phyloP scores from a whole-genome alignment of 768 basidiomycete species.

The Termitomyces sp. region DNA sequence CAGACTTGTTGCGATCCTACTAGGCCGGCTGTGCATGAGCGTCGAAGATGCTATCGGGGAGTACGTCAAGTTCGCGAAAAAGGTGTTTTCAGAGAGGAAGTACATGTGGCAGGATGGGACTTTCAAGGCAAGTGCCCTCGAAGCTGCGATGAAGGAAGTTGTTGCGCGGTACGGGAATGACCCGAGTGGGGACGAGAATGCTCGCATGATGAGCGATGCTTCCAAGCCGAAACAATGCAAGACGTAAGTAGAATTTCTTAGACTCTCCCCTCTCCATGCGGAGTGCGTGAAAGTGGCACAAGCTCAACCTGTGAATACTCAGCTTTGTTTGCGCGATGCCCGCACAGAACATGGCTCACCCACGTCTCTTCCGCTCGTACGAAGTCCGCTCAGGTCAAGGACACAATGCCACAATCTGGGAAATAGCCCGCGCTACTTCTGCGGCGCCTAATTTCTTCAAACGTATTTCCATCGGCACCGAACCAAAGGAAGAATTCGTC shows the following conservation, averaged over 20 bases:
- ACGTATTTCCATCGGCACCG: constrained; percentile 11
- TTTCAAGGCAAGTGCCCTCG: background rate
- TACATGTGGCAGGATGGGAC: background rate
- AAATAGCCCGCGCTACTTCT: constrained; percentile 24
- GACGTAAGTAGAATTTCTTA: background rate
- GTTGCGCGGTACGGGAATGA: background rate
- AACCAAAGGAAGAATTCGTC: constrained; percentile 6
- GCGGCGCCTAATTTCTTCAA: constrained; percentile 22
- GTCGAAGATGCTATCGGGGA: constrained; percentile 15
- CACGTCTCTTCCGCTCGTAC: constrained; percentile 13
- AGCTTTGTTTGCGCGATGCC: constrained; percentile 2
- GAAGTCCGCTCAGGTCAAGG: background rate
- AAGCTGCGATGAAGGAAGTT: background rate
- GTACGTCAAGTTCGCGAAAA: constrained; percentile 11
- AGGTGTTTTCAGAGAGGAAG: constrained; percentile 2
- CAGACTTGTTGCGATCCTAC: constrained; percentile 19
- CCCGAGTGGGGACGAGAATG: background rate
- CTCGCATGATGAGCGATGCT: background rate
- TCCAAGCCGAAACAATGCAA: background rate
- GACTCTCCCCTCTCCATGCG: too few relatives aligned
- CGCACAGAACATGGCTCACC: background rate
- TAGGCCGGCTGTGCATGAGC: constrained; percentile 20
- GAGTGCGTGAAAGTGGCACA: too few relatives aligned
- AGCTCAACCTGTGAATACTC: background rate
- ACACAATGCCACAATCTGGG: constrained; percentile 19